Evolutionary conservation across 2,329 filamentous ascomycete genomes (phyloP).

Genomic region (Aspergillus sergii): DNA sequence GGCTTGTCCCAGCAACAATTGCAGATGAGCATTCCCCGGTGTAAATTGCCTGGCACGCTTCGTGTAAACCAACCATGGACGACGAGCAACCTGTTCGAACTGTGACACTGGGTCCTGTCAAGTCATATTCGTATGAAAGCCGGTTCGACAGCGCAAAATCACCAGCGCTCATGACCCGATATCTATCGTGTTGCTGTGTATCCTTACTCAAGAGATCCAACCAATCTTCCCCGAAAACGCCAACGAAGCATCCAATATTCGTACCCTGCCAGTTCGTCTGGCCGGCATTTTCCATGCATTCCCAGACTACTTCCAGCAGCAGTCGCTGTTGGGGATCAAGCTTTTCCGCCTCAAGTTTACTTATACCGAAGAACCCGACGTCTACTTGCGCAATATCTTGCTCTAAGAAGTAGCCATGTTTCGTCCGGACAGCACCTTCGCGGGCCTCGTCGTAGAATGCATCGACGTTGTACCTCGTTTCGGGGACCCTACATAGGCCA

Average conservation of each 20-base stretch:
- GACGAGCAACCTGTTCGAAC: conserved; percentile 42
- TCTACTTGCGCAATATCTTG: conserved; percentile 32
- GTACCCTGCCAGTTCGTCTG: conserved; percentile 32
- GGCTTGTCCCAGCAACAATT: conserved; percentile 36
- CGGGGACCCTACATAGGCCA: conserved; percentile 24
- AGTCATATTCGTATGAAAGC: conserved; percentile 27
- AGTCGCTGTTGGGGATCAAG: conserved; percentile 38
- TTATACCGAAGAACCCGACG: conserved; percentile 30
- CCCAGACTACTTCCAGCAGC: conserved; percentile 35
- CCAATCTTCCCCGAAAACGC: conserved; percentile 31
- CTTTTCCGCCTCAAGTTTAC: conserved; percentile 23
- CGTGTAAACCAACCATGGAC: conserved; percentile 33
- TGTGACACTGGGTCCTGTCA: conserved; percentile 26
- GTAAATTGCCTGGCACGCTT: conserved; percentile 27
- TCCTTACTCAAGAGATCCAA: conserved; percentile 23
- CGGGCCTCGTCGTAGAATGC: conserved; percentile 24
- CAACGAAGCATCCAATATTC: conserved; percentile 32
- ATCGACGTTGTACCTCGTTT: conserved; percentile 27
- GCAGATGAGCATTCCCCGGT: conserved; percentile 23
- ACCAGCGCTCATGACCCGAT: conserved; percentile 17
- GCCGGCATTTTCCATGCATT: conserved; percentile 36
- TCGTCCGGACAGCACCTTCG: conserved; percentile 13
- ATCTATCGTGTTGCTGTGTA: conserved; percentile 17
- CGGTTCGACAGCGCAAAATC: conserved; percentile 28
- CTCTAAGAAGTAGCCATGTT: conserved; percentile 33